A percentile compares a stretch with the other conserved stretches of the same genome.
Evolutionary conservation across 164 flowering plant species (phyloP).

Genomic region (Vitis riparia): DNA sequence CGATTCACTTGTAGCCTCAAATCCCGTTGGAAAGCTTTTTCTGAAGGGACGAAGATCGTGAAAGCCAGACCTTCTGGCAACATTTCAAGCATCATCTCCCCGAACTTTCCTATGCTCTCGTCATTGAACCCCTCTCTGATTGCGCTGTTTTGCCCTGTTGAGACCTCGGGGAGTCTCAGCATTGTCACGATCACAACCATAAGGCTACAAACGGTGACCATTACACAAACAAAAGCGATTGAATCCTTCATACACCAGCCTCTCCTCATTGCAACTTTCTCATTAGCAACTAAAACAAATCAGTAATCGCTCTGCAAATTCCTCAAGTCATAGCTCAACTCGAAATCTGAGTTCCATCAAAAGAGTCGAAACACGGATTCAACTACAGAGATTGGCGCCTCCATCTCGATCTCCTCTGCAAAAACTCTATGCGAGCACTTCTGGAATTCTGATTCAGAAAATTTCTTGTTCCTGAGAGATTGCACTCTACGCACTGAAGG

Average conservation of each 20-base stretch:
- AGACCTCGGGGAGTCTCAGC: conserved; percentile 50
- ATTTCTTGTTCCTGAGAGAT: too few species aligned
- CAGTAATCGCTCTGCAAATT: not conserved
- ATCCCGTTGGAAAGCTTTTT: conserved; percentile 57
- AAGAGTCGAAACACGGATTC: too few species aligned
- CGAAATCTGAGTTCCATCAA: too few species aligned
- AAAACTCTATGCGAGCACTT: too few species aligned
- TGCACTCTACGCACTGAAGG: too few species aligned
- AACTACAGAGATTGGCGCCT: too few species aligned
- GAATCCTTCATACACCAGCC: conserved; percentile 26
- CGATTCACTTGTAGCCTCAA: conserved; percentile 41
- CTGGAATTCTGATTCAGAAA: too few species aligned
- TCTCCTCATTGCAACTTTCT: conserved; percentile 22
- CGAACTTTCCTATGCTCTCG: conserved; percentile 50
- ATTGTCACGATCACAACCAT: conserved; percentile 40
- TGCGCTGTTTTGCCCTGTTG: conserved; percentile 5
- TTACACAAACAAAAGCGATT: conserved; percentile 31
- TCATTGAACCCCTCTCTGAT: conserved; percentile 13
- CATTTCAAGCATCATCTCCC: conserved; percentile 77
- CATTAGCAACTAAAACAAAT: not conserved
- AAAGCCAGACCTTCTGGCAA: conserved; percentile 80
- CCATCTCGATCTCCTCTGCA: too few species aligned
- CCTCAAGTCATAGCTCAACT: not conserved
- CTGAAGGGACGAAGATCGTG: conserved; percentile 79
- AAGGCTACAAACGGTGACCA: conserved; percentile 44